Evolutionary conservation across 2,329 filamentous ascomycete species (phyloP).

Genomic region (Mycogone perniciosa): DNA sequence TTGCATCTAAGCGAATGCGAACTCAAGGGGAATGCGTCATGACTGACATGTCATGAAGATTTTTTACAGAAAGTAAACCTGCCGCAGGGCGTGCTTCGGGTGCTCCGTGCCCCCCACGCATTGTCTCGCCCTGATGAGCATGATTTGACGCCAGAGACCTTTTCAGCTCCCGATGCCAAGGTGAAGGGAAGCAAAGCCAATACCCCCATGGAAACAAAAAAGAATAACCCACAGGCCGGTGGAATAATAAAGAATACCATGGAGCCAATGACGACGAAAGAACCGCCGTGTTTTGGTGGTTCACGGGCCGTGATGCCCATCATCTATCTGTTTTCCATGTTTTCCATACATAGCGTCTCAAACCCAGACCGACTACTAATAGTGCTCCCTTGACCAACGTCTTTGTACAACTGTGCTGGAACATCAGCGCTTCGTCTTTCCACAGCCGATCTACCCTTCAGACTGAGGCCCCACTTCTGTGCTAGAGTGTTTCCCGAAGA

Average conservation of each 20-base stretch:
- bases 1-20: neutral
- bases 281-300: neutral
- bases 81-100: neutral
- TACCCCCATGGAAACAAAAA: neutral
- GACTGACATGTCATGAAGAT: constrained; percentile 35
- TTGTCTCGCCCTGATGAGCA: neutral
- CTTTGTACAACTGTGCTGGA: constrained; percentile 1
- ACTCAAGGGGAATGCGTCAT: neutral
- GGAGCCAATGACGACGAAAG: neutral
- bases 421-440: neutral
- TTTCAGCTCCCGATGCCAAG: neutral
- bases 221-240: neutral
- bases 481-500: constrained; percentile 7
- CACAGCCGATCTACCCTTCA: neutral
- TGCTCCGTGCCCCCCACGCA: neutral
- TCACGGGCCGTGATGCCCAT: neutral
- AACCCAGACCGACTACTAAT: neutral
- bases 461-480: neutral
- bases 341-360: neutral
- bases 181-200: neutral
- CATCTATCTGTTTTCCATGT: neutral
- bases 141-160: neutral
- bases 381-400: neutral
- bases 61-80: constrained; percentile 48
- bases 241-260: neutral